Percentiles rank a stretch among this genome's conserved stretches.
Evolutionary conservation across 257 asterid species (phyloP).

Genomic region (Coffea eugenioides): DNA sequence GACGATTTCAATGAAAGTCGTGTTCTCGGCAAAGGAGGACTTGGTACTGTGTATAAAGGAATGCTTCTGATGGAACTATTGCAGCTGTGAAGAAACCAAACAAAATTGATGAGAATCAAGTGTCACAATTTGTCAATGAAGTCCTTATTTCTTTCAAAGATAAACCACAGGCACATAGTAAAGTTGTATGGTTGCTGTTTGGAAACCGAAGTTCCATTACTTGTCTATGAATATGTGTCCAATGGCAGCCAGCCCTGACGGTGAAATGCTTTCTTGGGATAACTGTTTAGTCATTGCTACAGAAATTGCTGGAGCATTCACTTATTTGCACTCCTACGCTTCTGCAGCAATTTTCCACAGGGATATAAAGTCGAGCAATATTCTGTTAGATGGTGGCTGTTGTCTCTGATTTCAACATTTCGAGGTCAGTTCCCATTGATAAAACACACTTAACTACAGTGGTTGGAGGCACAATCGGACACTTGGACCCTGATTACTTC

Average conservation of each 20-base stretch:
- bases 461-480: constrained; percentile 43
- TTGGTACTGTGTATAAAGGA: too few relatives aligned
- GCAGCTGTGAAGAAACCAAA: constrained; percentile 45
- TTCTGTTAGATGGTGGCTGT: constrained; percentile 38
- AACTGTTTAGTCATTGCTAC: constrained; percentile 36
- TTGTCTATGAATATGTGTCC: too few relatives aligned
- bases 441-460: not conserved
- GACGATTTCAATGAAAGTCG: too few relatives aligned
- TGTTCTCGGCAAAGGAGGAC: too few relatives aligned
- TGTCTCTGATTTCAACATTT: constrained; percentile 38
- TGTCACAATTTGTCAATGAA: constrained; percentile 41
- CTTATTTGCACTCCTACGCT: constrained; percentile 41
- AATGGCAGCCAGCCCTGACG: constrained; percentile 12
- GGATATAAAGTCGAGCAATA: constrained; percentile 42
- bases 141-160: constrained; percentile 36
- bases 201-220: too few relatives aligned
- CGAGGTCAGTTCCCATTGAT: constrained; percentile 32
- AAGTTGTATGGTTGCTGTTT: too few relatives aligned
- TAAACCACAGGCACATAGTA: constrained; percentile 17
- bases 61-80: constrained; percentile 10
- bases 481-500: constrained; percentile 43
- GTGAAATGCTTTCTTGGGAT: constrained; percentile 28
- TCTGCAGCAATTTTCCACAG: constrained; percentile 38
- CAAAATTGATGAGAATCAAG: constrained; percentile 28
- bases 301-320: constrained; percentile 41